These are phyloP conservation scores for Penicillium sp. DNA, from an alignment of 2,329 filamentous ascomycete species.

Conservation along the genomic window DNA sequence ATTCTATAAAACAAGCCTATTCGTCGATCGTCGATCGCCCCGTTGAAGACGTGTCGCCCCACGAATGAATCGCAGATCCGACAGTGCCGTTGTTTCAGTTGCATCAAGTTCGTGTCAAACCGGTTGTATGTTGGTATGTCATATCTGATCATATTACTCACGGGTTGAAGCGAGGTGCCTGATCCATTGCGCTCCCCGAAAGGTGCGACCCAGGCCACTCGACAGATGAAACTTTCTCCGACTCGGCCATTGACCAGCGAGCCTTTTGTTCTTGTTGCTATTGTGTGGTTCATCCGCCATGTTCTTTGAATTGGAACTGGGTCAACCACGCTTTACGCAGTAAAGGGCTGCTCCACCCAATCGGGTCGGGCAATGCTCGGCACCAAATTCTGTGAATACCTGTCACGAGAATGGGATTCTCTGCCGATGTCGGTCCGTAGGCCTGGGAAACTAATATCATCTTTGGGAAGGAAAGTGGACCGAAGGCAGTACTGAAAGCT, in stretches of 20 bases:
- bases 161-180: neutral
- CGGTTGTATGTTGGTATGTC: neutral
- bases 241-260: neutral
- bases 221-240: neutral
- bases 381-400: too few species aligned
- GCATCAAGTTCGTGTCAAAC: neutral
- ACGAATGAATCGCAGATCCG: constrained; percentile 8
- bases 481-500: too few species aligned
- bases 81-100: constrained; percentile 3
- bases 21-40: constrained; percentile 5
- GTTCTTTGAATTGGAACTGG: neutral
- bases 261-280: neutral
- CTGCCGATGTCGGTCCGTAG: neutral
- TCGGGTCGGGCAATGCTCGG: neutral
- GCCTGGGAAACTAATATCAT: too few species aligned
- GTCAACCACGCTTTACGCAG: neutral
- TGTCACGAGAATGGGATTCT: neutral
- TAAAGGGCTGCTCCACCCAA: neutral
- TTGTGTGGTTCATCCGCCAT: neutral
- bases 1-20: neutral
- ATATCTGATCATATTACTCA: neutral
- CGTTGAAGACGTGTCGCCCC: constrained; percentile 6
- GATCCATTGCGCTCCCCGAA: neutral
- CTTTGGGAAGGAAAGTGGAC: too few species aligned
- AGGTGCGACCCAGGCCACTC: neutral